Conservation (phyloP, 1,284 basidiomycete genomes). For the Neolentinus lepideus region DNA sequence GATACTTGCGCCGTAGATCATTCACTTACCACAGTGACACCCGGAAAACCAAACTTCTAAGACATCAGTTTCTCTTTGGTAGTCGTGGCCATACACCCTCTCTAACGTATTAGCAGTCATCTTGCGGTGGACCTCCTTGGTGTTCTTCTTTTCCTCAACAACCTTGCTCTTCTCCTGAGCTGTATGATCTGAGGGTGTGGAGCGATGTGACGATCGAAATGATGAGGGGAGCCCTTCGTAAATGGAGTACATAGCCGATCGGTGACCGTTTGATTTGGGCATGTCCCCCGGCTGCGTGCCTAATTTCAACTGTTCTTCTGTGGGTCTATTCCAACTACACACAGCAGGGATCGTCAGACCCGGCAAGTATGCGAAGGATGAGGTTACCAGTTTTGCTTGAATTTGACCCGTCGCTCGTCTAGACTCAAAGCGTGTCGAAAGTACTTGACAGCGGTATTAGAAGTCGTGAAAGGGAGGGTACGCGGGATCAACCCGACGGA, state of each 20-base stretch:
- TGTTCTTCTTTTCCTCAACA: background rate
- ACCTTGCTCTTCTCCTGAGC: background rate
- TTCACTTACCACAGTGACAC: background rate
- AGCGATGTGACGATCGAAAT: background rate
- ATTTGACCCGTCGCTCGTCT: slow-evolving; percentile 40
- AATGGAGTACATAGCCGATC: background rate
- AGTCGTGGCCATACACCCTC: background rate
- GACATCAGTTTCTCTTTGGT: slow-evolving; percentile 1
- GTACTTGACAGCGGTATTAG: slow-evolving; percentile 35
- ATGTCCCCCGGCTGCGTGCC: slow-evolving; percentile 1
- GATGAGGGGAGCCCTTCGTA: background rate
- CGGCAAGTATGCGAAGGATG: background rate
- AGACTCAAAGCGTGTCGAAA: slow-evolving; percentile 52
- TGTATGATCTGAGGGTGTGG: background rate
- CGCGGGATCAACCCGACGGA: slow-evolving; percentile 53
- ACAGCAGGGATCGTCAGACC: background rate
- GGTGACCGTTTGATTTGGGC: background rate
- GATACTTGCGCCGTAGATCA: background rate
- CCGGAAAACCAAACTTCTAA: slow-evolving; percentile 5
- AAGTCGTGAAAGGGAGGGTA: slow-evolving; percentile 42
- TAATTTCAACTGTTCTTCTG: background rate
- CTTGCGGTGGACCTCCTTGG: background rate
- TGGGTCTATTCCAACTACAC: background rate
- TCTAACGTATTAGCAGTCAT: background rate
- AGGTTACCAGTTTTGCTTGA: slow-evolving; percentile 9